phyloP scores from a whole-genome alignment of 2,329 filamentous ascomycete genomes.

The Fusarium mexicanum region DNA sequence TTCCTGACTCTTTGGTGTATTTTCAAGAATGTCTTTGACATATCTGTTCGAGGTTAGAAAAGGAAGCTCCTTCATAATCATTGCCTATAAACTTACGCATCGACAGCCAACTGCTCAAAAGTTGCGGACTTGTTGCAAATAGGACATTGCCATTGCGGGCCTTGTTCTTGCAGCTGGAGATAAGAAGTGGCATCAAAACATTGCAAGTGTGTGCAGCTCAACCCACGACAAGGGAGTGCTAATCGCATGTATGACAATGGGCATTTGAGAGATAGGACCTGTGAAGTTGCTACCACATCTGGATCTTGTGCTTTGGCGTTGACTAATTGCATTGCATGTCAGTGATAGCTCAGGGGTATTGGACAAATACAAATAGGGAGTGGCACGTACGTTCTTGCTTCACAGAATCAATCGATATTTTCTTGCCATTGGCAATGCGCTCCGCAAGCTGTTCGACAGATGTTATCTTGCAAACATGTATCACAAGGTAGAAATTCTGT shows the following conservation, averaged over 20 bases:
- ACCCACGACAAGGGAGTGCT: slow-evolving; percentile 79
- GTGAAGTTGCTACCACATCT: slow-evolving; percentile 89
- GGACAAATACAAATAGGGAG: slow-evolving; percentile 35
- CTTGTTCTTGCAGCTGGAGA: slow-evolving; percentile 93
- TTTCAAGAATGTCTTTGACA: slow-evolving; percentile 84
- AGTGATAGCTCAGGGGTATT: slow-evolving; percentile 13
- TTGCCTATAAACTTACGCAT: slow-evolving; percentile 70
- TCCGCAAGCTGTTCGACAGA: slow-evolving; percentile 77
- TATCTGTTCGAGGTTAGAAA: slow-evolving; percentile 64
- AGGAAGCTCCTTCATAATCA: not conserved
- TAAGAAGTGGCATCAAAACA: slow-evolving; percentile 96
- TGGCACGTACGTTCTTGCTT: slow-evolving; percentile 80
- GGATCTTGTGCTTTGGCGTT: slow-evolving; percentile 82
- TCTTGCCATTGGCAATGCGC: slow-evolving; percentile 71
- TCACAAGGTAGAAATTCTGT: slow-evolving; percentile 76
- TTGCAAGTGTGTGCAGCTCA: slow-evolving; percentile 85
- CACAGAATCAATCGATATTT: slow-evolving; percentile 83
- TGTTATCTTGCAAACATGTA: slow-evolving; percentile 79
- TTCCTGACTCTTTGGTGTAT: slow-evolving; percentile 76
- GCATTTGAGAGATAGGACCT: slow-evolving; percentile 90
- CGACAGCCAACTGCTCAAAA: slow-evolving; percentile 85
- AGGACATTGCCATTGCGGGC: slow-evolving; percentile 95
- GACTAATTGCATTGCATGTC: slow-evolving; percentile 62
- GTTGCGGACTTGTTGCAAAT: slow-evolving; percentile 86
- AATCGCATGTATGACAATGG: slow-evolving; percentile 89